Evolutionary conservation across 306 rosid species (phyloP).

Genomic region (Corylus americana): DNA sequence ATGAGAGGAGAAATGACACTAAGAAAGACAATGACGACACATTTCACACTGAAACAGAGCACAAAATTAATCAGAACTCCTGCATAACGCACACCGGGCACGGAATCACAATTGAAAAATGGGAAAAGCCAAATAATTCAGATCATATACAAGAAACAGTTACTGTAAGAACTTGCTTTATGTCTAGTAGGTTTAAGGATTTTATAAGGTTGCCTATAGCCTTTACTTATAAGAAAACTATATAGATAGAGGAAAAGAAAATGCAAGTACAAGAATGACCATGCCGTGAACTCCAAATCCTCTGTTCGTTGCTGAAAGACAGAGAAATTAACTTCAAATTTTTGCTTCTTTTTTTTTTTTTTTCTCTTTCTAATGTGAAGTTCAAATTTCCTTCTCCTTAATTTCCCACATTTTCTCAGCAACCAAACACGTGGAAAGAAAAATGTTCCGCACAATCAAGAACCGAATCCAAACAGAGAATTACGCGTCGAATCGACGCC

Average conservation of each 20-base stretch:
- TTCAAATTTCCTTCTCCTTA: background rate
- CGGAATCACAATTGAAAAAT: background rate
- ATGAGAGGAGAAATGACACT: background rate
- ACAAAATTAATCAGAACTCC: background rate
- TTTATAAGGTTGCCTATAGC: background rate
- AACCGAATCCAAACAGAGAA: background rate
- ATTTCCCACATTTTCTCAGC: slow-evolving; percentile 13
- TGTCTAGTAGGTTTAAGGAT: background rate
- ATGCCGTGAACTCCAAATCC: background rate
- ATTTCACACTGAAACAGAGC: background rate
- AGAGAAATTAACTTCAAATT: background rate
- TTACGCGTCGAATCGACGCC: slow-evolving; percentile 85
- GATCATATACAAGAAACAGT: background rate
- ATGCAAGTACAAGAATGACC: background rate
- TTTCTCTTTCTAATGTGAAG: background rate
- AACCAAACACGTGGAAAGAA: slow-evolving; percentile 13
- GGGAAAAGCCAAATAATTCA: background rate
- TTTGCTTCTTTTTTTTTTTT: background rate
- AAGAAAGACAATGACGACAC: background rate
- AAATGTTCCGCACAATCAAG: background rate
- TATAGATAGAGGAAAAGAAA: background rate
- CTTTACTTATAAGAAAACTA: background rate
- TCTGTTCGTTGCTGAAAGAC: background rate
- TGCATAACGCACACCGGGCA: background rate
- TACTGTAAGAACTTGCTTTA: background rate